Evolutionary conservation across 768 basidiomycete species (phyloP), one percentile per base, ranked within the genome.

Genomic region (Rhodotorula kratochvilovae): DNA sequence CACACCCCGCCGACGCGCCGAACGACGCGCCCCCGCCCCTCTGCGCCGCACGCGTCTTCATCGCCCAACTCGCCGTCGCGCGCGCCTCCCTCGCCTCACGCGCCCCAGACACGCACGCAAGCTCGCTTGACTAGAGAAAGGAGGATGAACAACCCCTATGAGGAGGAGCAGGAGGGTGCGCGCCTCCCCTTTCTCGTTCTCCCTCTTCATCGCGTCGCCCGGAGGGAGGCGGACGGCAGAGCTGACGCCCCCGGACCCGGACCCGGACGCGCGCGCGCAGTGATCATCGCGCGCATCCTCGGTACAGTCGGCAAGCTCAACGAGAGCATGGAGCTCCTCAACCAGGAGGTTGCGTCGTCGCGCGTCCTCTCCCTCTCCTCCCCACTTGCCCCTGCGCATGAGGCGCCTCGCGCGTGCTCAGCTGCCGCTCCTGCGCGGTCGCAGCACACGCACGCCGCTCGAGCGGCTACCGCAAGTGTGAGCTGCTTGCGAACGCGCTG

Each of bases 231-330:
- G n/a, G n/a, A n/a, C n/a, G n/a, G n/a, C n/a, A n/a, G n/a, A n/a
- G n/a, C n/a, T n/a, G n/a, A n/a, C n/a, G n/a, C n/a, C n/a, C n/a
- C n/a, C n/a, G n/a, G n/a, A n/a, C n/a, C n/a, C n/a, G n/a, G n/a
- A n/a, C n/a, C n/a, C n/a, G n/a, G n/a, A n/a, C 43, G 42, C 46
- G 19, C 31, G 27, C 21, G 35, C 33, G 7, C 55, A 60, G 70
- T 63, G 23, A 27, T 74, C 6, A 61, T 76, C 43, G 61, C 65
- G 16, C 69, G 76, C 5, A 76, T 77, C 35, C 39, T 75, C 23
- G 72, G 70, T 16, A 71, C 67, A 11, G 74, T 77, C 43, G 77
- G 74, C 39, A 77, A 76, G 69, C 71, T 77, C 25, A 77, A 77
- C 57, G 77, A 77, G 73, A 72, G 66, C 61, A 70, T 77, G 66